These are phyloP conservation scores for Cyathus striatus DNA, from an alignment of 768 basidiomycete genomes.

Conservation along the genomic window DNA sequence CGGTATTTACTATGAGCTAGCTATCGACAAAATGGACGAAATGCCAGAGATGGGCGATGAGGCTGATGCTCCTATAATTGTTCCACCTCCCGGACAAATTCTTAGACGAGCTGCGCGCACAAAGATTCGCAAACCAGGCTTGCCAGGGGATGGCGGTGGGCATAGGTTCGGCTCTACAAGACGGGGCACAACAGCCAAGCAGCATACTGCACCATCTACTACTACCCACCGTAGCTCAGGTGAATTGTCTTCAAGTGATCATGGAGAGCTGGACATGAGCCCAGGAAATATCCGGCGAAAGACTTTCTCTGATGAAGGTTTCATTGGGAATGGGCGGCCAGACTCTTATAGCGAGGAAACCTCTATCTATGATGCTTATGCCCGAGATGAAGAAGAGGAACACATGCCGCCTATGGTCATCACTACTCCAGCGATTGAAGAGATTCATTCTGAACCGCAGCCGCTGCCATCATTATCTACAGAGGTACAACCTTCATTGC, in stretches of 20 bases:
- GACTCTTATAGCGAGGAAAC: constrained; percentile 80
- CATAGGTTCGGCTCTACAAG: constrained; percentile 70
- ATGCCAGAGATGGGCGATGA: constrained; percentile 70
- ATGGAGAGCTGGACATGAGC: constrained; percentile 46
- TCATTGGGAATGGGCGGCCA: constrained; percentile 35
- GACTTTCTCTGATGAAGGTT: constrained; percentile 44
- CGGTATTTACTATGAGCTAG: constrained; percentile 26
- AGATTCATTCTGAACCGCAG: constrained; percentile 10
- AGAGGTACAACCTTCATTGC: constrained; percentile 24
- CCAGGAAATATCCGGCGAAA: constrained; percentile 25
- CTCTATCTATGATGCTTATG: constrained; percentile 83
- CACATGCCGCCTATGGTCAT: constrained; percentile 20
- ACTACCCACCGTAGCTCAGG: constrained; percentile 54
- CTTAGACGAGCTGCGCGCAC: constrained; percentile 90
- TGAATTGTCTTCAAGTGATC: constrained; percentile 69
- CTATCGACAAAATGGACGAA: constrained; percentile 63
- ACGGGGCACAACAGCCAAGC: constrained; percentile 25
- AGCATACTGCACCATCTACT: constrained; percentile 13
- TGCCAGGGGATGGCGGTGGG: constrained; percentile 73
- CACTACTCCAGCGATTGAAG: constrained; percentile 22
- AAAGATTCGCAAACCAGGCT: constrained; percentile 84
- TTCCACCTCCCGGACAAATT: constrained; percentile 83
- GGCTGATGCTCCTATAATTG: constrained; percentile 86
- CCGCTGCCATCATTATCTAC: constrained; percentile 13
- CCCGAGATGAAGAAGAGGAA: constrained; percentile 50